Percentiles rank a stretch among this genome's conserved stretches.
Evolutionary conservation across 371 early-diverging fungal genomes (phyloP).

Genomic region (Mortierella polycephala): DNA sequence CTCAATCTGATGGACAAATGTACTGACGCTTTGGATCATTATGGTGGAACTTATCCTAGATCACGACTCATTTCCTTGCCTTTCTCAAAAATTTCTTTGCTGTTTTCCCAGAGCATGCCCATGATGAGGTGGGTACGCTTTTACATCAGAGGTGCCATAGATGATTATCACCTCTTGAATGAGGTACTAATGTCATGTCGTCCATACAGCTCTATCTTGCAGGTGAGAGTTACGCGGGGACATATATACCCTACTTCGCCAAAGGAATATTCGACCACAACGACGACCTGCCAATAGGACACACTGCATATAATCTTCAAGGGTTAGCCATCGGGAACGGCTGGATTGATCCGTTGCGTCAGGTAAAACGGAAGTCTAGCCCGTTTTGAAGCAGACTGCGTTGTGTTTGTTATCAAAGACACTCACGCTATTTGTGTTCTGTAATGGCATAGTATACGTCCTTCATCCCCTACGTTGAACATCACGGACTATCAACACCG

Average conservation of each 20-base stretch:
- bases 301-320: constrained; percentile 63
- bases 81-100: constrained; percentile 74
- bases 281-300: constrained; percentile 37
- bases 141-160: not conserved
- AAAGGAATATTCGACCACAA: constrained; percentile 66
- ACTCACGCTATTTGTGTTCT: not conserved
- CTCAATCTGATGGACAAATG: constrained; percentile 2
- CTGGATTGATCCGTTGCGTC: constrained; percentile 85
- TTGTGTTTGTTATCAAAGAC: not conserved
- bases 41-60: no score
- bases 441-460: constrained; percentile 60
- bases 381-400: not conserved
- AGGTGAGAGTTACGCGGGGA: constrained; percentile 91
- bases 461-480: constrained; percentile 60
- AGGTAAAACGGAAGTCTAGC: constrained; percentile 58
- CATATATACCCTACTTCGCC: constrained; percentile 87
- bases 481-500: constrained; percentile 56
- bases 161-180: no score
- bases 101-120: constrained; percentile 68
- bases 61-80: constrained; percentile 62
- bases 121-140: constrained; percentile 18
- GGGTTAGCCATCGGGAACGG: constrained; percentile 88
- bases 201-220: constrained; percentile 76
- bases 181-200: not conserved
- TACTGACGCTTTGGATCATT: no score